Evolutionary conservation across 225 moss, liverwort and hornwort species (phyloP), one percentile per base, ranked within the genome.

Genomic region (Neckera pumila): DNA sequence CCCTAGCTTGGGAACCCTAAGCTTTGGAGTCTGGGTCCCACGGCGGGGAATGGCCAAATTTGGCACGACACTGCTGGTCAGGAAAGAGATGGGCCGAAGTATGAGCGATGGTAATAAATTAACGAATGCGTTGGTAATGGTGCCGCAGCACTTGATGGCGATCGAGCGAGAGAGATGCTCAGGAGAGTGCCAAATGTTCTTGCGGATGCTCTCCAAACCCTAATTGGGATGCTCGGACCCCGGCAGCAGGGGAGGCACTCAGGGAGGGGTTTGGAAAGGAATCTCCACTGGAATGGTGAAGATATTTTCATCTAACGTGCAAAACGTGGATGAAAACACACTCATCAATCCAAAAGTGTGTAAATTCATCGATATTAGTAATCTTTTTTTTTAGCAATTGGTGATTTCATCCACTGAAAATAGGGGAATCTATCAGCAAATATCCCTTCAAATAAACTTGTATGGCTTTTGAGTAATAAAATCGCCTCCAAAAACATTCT

Each of bases 401-500:
- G 12, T 2, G 1, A 53, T 76, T 76, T 14, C 34, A 53, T 13
- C 8, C 13, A 33, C 21, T 53, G 53, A 34, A 47, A 33, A 5
- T 51, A 33, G 12, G 21, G 1, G 13, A 76, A 34, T 9, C 34
- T 53, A 21, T 34, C 14, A 34, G 3, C 9, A 36, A 23, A 14
- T 14, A 36, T 36, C 5, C 7, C 4, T 1, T 51, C 12, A 8
- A 33, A 51, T 1, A 76, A 33, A 51, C 2, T 33, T 33, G 31
- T 74, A 12, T 49, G 20, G 2, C 19, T 51, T 75, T 8, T 51
- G 12, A 76, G 8, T 1, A 2, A 21, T 20, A 12, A 12, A 31
- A 20, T 49, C 0, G 0, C 4, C 17, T 4, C 0, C 2, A 12
- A 21, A 12, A 20, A 33, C 2, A 51, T 4, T 76, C 0, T 1